Evolutionary conservation across 345 rosid species (phyloP), one percentile per base, ranked within the genome.

Genomic region (Aurinia saxatilis): DNA sequence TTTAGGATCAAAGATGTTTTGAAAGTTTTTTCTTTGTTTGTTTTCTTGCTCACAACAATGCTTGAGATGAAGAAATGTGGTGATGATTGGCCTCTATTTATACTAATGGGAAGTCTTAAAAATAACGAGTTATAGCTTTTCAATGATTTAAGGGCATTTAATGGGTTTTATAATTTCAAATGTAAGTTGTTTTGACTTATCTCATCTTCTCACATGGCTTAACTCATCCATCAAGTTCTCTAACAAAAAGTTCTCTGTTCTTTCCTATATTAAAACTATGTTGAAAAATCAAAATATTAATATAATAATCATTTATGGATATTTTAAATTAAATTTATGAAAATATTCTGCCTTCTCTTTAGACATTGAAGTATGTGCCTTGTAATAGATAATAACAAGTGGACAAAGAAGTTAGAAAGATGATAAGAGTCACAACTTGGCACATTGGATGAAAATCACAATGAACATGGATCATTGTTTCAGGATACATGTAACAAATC

Each of bases 141-240:
- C 12, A 60, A 36, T 68, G 29, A 44, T 68, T 36, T 44, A 10
- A 51, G 18, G 11, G 36, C 41, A 60, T 60, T 17, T 10, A 60
- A 23, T 68, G 31, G 18, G 59, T 40, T 50, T 16, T 29, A 10
- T 10, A 15, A 18, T 18, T 19, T 31, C n/a, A 21, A 4, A 19
- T 61, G 50, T 47, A 62, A 70, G 45, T 70, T 63, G 57, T 55
- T 55, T 62, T 70, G 74, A 63, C 64, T 69, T 70, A 8, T 38
- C 35, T 50, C 34, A 38, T 62, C 38, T 55, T 38, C n/a, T 63
- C 68, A 70, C 69, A 70, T 70, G 69, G 56, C 49, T 66, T 56
- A 54, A 70, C 64, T 70, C 58, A 48, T 38, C 7, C 21, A 54
- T 54, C 23, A 60, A 50, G 60, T 7, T 53, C 21, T 45, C 40